Evolutionary conservation across 257 asterid genomes (phyloP), one percentile per base, ranked within the genome.

Genomic region (Gentiana dahurica): DNA sequence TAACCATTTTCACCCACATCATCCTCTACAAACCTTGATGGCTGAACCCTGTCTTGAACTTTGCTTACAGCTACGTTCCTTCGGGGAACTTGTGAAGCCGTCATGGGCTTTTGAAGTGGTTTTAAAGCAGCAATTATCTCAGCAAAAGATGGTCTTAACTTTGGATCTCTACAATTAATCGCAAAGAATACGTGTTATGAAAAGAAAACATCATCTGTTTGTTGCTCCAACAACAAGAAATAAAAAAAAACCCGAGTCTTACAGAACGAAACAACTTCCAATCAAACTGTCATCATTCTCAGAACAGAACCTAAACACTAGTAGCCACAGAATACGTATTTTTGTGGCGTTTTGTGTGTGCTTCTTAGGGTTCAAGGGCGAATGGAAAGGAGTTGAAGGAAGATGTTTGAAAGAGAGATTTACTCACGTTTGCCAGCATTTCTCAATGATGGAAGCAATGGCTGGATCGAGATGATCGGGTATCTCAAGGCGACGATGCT

Each of bases 401-500:
- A 2, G n/a, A 58, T 47, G 34, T 7, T 3, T 7, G 36, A 34
- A 64, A 3, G 53, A 24, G 24, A 24, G 24, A 24, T 24, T 32
- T 54, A 77, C 94, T 80, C 65, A 86, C 97, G 95, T 89, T 82
- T 82, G 89, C 97, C 95, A 86, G 84, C 97, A 89, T 68, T 65
- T 84, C 63, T 64, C 57, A 61, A 86, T 84, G 51, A 89, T 82
- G 66, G 80, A 86, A 53, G 85, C 89, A 51, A 89, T 52, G 57
- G 65, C 82, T 9, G 91, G 95, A 74, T 89, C 95, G 71, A 80
- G 68, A 69, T 84, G 70, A 46, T 84, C 90, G 0, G 97, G 97
- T 41, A 89, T 86, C 59, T 89, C 97, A 51, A 89, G 95, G 46
- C 97, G 94, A 39, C 95, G 93, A 54, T 84, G 90, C 79, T 89